phyloP scores from a whole-genome alignment of 257 asterid species.

The Nicotiana noctiflora region DNA sequence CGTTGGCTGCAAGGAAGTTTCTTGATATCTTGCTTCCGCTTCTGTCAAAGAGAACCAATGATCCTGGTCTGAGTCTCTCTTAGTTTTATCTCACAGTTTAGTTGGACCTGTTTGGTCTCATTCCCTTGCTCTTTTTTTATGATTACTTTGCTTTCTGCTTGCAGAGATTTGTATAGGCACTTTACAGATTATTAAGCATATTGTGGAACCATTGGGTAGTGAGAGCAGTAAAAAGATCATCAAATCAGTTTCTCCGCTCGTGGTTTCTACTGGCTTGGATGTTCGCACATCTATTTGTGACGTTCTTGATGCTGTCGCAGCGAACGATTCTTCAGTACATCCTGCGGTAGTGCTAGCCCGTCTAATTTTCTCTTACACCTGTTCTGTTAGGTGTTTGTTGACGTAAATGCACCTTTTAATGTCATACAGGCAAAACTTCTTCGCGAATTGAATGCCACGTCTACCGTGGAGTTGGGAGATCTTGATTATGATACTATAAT shows the following conservation, averaged over 20 bases:
- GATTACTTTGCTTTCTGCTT: constrained; percentile 1
- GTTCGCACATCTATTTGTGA: constrained; percentile 64
- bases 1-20: constrained; percentile 55
- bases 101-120: neutral
- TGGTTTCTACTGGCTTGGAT: constrained; percentile 49
- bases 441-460: constrained; percentile 66
- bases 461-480: constrained; percentile 56
- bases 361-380: neutral
- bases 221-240: constrained; percentile 48
- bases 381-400: neutral
- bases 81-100: neutral
- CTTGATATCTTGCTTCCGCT: constrained; percentile 73
- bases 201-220: constrained; percentile 41
- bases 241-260: constrained; percentile 60
- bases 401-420: constrained; percentile 10
- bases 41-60: constrained; percentile 49
- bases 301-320: constrained; percentile 71
- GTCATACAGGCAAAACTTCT: constrained; percentile 65
- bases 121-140: neutral
- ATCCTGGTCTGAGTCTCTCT: constrained; percentile 49
- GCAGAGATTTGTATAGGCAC: constrained; percentile 51
- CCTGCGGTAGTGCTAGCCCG: constrained; percentile 41
- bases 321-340: constrained; percentile 51
- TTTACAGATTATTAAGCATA: constrained; percentile 50
- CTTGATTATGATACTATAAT: constrained; percentile 77